Conservation (phyloP, 78 protist genomes). For the Monocercomonoides exilis region DNA sequence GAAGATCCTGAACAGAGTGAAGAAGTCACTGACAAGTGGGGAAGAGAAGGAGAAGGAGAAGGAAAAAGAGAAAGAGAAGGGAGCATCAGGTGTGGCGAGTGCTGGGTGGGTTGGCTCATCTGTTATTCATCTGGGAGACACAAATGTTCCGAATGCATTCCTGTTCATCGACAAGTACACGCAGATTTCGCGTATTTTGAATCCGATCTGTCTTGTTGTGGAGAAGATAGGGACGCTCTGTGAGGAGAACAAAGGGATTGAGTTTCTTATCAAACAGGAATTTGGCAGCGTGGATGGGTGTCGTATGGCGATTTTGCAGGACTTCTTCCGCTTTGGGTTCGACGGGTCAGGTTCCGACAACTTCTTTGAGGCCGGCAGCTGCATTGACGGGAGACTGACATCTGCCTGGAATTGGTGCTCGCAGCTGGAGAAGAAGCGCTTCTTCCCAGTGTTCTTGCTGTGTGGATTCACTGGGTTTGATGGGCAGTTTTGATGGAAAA, state of each 20-base stretch:
- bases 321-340: slow-evolving; percentile 42
- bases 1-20: not conserved
- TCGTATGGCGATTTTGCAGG: slow-evolving; percentile 23
- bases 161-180: slow-evolving; percentile 31
- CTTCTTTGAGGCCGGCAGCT: slow-evolving; percentile 30
- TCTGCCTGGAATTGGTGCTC: slow-evolving; percentile 54
- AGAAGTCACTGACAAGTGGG: not conserved
- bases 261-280: not conserved
- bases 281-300: slow-evolving; percentile 5
- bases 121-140: slow-evolving; percentile 20
- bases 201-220: slow-evolving; percentile 17
- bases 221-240: not conserved
- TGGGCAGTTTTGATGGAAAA: slow-evolving; percentile 10
- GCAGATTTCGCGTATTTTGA: slow-evolving; percentile 36
- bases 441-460: slow-evolving; percentile 9
- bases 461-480: not conserved
- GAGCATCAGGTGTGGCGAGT: no score
- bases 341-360: slow-evolving; percentile 49
- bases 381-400: slow-evolving; percentile 58
- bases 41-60: not conserved
- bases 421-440: slow-evolving; percentile 2
- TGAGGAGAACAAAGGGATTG: not conserved
- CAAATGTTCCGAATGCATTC: slow-evolving; percentile 10
- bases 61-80: no score
- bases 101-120: slow-evolving; percentile 43